Conservation (phyloP, 1,284 basidiomycete genomes). For the Malassezia pachydermatis region DNA sequence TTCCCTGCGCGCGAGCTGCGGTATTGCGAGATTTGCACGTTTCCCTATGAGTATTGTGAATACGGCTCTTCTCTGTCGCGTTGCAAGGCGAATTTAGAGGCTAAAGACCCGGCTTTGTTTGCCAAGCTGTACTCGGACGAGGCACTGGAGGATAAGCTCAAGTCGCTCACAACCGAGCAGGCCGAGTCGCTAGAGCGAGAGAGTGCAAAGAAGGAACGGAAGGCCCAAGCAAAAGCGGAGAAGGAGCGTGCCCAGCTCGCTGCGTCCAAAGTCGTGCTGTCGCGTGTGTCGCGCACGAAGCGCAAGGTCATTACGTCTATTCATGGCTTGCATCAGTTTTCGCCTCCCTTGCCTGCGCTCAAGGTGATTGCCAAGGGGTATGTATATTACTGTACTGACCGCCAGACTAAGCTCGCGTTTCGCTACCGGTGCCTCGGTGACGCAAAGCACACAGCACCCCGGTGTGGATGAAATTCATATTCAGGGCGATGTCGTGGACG, state of each 20-base stretch:
- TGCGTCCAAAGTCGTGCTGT: constrained; percentile 33
- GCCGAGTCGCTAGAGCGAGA: constrained; percentile 42
- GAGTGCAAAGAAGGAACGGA: constrained; percentile 42
- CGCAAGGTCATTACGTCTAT: constrained; percentile 44
- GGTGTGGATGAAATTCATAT: constrained; percentile 44
- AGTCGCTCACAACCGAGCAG: constrained; percentile 40
- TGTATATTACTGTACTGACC: too few species aligned
- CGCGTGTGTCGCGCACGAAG: constrained; percentile 42
- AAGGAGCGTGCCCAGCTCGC: constrained; percentile 34
- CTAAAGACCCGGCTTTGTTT: constrained; percentile 29
- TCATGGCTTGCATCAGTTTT: constrained; percentile 39
- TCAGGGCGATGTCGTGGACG: constrained; percentile 46
- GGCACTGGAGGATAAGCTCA: constrained; percentile 35
- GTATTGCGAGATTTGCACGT: constrained; percentile 43
- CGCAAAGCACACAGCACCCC: constrained; percentile 39
- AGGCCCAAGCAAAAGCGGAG: constrained; percentile 44
- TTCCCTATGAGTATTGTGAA: constrained; percentile 46
- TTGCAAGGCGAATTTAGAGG: constrained; percentile 36
- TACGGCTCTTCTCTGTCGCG: constrained; percentile 37
- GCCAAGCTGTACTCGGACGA: constrained; percentile 36
- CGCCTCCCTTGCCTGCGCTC: constrained; percentile 40
- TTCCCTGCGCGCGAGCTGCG: constrained; percentile 24
- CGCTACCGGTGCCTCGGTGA: constrained; percentile 46
- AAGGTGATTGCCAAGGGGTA: constrained; percentile 45
- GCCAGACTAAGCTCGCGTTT: constrained; percentile 36